Evolutionary conservation across 2,329 filamentous ascomycete genomes (phyloP), one percentile per base, ranked within the genome.

Genomic region (Tolypocladium inflatum): DNA sequence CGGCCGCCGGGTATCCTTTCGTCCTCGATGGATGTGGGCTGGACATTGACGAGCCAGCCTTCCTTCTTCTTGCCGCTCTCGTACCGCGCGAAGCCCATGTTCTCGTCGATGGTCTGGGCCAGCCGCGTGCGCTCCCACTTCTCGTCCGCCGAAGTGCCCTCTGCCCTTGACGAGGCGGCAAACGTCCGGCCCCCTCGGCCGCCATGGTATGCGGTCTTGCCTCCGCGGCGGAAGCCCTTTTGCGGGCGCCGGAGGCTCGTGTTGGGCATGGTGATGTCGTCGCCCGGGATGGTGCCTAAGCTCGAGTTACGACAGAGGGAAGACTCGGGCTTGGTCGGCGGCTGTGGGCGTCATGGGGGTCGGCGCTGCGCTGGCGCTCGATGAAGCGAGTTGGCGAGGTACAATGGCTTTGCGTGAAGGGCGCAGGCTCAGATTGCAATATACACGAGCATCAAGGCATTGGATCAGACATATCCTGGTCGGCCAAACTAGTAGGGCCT

Each of bases 11-110:
- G 87, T 52, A 89, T 82, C 65, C 90, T 89, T 19, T 92, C 83
- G 70, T 97, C 93, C 71, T 96, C 80, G 78, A 99, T 81, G 15
- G 86, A 85, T 0, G 94, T 97, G 43, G 91, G 86, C 70, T 96
- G 90, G 76, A 97, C 90, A 69, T 97, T 99, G 65, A 93, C 90
- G 4, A 99, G 83, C 94, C 94, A 99, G 63, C 95, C 92, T 55
- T 89, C 83, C 69, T 86, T 89, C 65, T 78, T 80, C 75, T 88
- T 91, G 70, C 89, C 94, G 38, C 90, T 87, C 63, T 99, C 95
- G 71, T 92, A 97, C 55, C 93, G 88, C 39, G 87, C 81, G 72
- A 99, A 99, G 56, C 94, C 95, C 86, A 97, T 94, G 61, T 83
- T 82, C 76, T 97, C 94, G 76, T 99, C 95, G 70, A 99, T 97